phyloP scores from a whole-genome alignment of 1,284 basidiomycete genomes.

The Papiliotrema laurentii region DNA sequence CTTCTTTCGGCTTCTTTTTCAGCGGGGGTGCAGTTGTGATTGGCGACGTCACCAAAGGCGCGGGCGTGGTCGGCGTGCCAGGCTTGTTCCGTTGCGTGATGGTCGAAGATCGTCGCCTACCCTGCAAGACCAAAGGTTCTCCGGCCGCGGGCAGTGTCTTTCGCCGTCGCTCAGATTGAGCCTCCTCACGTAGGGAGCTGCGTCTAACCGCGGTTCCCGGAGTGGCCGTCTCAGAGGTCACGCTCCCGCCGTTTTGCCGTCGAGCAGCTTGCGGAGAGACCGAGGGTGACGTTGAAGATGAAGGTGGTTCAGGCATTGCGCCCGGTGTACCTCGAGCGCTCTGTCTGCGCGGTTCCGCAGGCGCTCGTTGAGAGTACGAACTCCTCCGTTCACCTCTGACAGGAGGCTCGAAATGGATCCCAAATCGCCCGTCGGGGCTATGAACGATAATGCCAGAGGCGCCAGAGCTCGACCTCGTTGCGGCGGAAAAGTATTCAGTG shows the following conservation, averaged over 20 bases:
- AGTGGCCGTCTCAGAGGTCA: no score
- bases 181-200: slow-evolving; percentile 2
- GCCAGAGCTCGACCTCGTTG: slow-evolving; percentile 61
- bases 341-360: slow-evolving; percentile 11
- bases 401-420: slow-evolving; percentile 88
- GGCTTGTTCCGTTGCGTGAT: slow-evolving; percentile 11
- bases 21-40: slow-evolving; percentile 13
- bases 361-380: slow-evolving; percentile 9
- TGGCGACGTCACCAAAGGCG: slow-evolving; percentile 8
- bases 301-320: slow-evolving; percentile 7
- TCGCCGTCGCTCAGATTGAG: slow-evolving; percentile 2
- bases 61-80: slow-evolving; percentile 1
- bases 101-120: slow-evolving; percentile 29
- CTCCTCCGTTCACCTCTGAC: slow-evolving; percentile 25
- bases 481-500: slow-evolving; percentile 81
- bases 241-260: slow-evolving; percentile 17
- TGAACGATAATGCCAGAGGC: slow-evolving; percentile 87
- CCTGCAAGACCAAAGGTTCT: slow-evolving; percentile 31
- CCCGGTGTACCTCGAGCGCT: slow-evolving; percentile 20
- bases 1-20: slow-evolving; percentile 44
- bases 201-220: no score
- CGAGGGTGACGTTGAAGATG: slow-evolving; percentile 8
- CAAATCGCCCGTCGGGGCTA: slow-evolving; percentile 84
- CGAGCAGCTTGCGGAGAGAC: slow-evolving; percentile 18
- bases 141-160: slow-evolving; percentile 25